Conservation (phyloP, 2,329 filamentous ascomycete genomes). For the Aspergillus clavatus region DNA sequence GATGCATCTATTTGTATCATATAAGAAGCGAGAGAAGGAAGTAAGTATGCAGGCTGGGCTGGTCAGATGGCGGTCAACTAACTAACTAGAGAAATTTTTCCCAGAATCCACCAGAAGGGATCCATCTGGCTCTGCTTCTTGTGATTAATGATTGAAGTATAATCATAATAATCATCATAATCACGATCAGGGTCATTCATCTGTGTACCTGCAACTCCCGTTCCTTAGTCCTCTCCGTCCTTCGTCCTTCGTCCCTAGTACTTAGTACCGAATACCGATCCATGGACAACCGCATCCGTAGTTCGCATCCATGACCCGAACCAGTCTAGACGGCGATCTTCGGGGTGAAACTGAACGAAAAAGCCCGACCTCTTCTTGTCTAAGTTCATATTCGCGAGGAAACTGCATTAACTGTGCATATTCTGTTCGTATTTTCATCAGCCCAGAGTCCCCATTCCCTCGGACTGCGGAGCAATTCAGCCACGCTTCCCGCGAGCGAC, state of each 20-base stretch:
- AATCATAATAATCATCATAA: too few relatives aligned
- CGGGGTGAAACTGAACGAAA: neutral
- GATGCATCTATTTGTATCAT: neutral
- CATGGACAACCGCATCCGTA: neutral
- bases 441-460: too few relatives aligned
- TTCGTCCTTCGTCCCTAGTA: too few relatives aligned
- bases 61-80: constrained; percentile 1
- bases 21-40: neutral
- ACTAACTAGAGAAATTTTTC: neutral
- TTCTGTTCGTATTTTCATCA: too few relatives aligned
- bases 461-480: too few relatives aligned
- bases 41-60: neutral
- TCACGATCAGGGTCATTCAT: too few relatives aligned
- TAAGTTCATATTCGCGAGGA: neutral
- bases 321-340: constrained; percentile 5
- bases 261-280: neutral
- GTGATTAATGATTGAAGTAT: too few relatives aligned
- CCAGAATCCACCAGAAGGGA: neutral
- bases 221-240: too few relatives aligned
- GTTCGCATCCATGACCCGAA: neutral
- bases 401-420: constrained; percentile 2
- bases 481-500: too few relatives aligned
- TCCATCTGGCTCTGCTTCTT: too few relatives aligned
- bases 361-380: neutral
- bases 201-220: too few relatives aligned